A percentile compares a stretch with the other conserved stretches of the same genome.
phyloP scores from a whole-genome alignment of 352 stramenopile genomes.

The Blastocystis sp. region DNA sequence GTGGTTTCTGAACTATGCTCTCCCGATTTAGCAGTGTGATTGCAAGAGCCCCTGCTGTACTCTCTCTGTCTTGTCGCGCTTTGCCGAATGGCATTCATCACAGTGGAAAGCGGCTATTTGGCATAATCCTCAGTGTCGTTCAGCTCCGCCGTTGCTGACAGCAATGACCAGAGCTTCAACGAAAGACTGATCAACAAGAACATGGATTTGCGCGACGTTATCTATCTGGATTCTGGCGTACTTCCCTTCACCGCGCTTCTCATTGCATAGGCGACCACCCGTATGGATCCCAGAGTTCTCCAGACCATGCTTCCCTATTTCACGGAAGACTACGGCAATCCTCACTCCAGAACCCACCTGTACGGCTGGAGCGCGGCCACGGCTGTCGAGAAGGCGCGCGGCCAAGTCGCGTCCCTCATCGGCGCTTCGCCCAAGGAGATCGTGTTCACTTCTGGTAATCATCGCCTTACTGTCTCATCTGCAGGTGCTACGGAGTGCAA shows the following conservation, averaged over 20 bases:
- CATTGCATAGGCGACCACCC: conserved; percentile 87
- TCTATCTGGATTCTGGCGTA: conserved; percentile 68
- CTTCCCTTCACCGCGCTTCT: neutral
- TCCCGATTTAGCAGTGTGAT: neutral
- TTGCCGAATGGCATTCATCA: neutral
- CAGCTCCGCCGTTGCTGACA: neutral
- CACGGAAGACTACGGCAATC: conserved; percentile 91
- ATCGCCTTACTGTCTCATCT: neutral
- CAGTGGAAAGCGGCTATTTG: neutral
- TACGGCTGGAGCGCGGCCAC: conserved; percentile 96
- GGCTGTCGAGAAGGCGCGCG: conserved; percentile 85
- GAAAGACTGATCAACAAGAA: conserved; percentile 60
- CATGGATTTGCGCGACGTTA: conserved; percentile 61
- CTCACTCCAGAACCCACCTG: conserved; percentile 94
- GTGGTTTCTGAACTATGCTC: neutral
- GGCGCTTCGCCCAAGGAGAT: conserved; percentile 93
- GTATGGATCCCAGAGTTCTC: conserved; percentile 93
- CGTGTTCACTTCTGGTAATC: conserved; percentile 91
- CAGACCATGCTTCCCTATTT: conserved; percentile 97
- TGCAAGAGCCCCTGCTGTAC: neutral
- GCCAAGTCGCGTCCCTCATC: conserved; percentile 87
- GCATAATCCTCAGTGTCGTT: neutral
- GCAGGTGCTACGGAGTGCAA: conserved; percentile 91
- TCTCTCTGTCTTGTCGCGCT: neutral
- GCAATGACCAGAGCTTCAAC: conserved; percentile 21